Conservation (phyloP, 2,329 filamentous ascomycete genomes). For the Pseudopyricularia cyperi region DNA sequence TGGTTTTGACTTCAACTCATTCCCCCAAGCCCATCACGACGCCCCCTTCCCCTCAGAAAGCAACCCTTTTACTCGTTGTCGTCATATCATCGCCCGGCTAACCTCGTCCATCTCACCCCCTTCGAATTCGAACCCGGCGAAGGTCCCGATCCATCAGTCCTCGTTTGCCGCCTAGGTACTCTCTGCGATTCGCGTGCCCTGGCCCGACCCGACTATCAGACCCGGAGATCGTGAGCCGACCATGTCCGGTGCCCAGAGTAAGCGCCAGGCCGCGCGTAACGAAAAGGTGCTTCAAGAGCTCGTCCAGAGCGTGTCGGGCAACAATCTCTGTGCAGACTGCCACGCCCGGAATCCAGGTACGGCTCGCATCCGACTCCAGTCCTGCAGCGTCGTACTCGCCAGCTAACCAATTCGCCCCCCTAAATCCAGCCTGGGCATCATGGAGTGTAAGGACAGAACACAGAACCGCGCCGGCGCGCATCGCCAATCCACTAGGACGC, state of each 20-base stretch:
- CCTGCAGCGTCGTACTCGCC: constrained; percentile 13
- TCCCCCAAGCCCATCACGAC: background rate
- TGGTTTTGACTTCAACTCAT: background rate
- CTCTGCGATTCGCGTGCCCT: background rate
- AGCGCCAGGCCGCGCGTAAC: constrained; percentile 96
- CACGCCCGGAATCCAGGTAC: constrained; percentile 80
- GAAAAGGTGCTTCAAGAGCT: constrained; percentile 85
- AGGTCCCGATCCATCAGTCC: no score
- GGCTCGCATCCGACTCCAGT: constrained; percentile 14
- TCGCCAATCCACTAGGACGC: background rate
- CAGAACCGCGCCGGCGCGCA: background rate
- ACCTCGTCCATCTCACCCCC: background rate
- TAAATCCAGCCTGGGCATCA: constrained; percentile 69
- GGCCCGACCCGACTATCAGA: background rate
- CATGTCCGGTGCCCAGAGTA: constrained; percentile 36
- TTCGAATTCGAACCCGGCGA: background rate
- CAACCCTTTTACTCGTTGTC: background rate
- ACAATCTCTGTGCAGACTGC: constrained; percentile 91
- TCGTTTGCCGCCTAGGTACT: no score
- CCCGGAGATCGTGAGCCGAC: background rate
- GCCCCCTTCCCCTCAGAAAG: background rate
- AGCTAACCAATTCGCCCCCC: constrained; percentile 10
- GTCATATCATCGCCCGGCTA: background rate
- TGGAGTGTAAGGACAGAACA: constrained; percentile 61
- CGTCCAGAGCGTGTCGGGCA: constrained; percentile 69